These are phyloP conservation scores for Phytophthora vignae DNA, from an alignment of 352 stramenopile species.

Conservation along the genomic window DNA sequence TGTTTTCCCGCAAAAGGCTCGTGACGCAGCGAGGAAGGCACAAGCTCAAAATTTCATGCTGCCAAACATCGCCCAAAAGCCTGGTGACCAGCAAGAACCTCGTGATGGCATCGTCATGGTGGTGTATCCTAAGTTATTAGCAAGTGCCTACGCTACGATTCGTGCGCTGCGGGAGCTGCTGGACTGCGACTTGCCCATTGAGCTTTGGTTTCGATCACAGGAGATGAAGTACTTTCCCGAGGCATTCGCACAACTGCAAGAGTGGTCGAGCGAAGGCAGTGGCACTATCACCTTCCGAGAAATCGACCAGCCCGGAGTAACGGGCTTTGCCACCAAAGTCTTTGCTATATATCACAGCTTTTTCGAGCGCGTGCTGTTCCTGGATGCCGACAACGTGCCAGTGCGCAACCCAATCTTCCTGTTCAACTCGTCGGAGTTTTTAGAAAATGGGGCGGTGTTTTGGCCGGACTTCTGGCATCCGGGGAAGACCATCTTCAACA, in stretches of 20 bases:
- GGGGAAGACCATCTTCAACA: slow-evolving; percentile 64
- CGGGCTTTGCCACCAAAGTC: slow-evolving; percentile 58
- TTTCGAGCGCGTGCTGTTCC: slow-evolving; percentile 55
- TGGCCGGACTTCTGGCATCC: slow-evolving; percentile 81
- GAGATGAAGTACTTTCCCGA: slow-evolving; percentile 41
- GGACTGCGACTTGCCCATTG: slow-evolving; percentile 52
- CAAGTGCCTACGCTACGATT: slow-evolving; percentile 47
- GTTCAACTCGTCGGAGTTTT: slow-evolving; percentile 50
- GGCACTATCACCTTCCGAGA: slow-evolving; percentile 32
- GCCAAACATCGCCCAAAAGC: slow-evolving; percentile 22
- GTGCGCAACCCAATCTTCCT: slow-evolving; percentile 57
- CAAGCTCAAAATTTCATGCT: slow-evolving; percentile 18
- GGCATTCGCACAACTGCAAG: slow-evolving; percentile 29
- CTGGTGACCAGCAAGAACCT: slow-evolving; percentile 2
- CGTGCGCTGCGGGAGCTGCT: slow-evolving; percentile 38
- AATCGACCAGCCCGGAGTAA: slow-evolving; percentile 39
- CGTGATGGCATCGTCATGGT: slow-evolving; percentile 58
- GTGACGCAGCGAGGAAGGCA: slow-evolving; percentile 16
- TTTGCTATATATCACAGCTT: slow-evolving; percentile 56
- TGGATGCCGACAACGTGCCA: slow-evolving; percentile 66
- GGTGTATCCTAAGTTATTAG: slow-evolving; percentile 57
- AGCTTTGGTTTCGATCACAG: slow-evolving; percentile 53
- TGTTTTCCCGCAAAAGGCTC: slow-evolving; percentile 41
- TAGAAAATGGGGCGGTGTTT: slow-evolving; percentile 55
- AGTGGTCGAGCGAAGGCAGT: slow-evolving; percentile 31